Evolutionary conservation across 345 rosid genomes (phyloP).

Genomic region (Brassica cretica): DNA sequence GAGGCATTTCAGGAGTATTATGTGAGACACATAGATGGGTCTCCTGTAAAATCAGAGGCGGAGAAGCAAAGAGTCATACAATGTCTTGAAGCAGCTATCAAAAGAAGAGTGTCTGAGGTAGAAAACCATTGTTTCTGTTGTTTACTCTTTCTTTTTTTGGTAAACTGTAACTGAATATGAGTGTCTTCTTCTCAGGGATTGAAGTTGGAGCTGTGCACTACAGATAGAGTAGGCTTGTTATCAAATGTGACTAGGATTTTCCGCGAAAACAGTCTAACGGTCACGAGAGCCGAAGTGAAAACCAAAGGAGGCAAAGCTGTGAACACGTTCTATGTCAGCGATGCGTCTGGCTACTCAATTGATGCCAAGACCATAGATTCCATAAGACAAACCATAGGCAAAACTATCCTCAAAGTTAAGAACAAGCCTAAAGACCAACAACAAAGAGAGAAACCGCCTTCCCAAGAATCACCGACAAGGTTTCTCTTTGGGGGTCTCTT

Average conservation of each 20-base stretch:
- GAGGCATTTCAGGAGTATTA: slow-evolving; percentile 91
- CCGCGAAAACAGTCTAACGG: slow-evolving; percentile 83
- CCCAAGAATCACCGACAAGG: slow-evolving; percentile 73
- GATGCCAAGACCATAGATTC: slow-evolving; percentile 75
- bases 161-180: slow-evolving; percentile 12
- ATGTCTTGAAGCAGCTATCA: slow-evolving; percentile 93
- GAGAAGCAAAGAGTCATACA: slow-evolving; percentile 80
- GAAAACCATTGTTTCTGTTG: too few species aligned
- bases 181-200: slow-evolving; percentile 55
- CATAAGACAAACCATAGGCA: slow-evolving; percentile 72
- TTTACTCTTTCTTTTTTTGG: neutral
- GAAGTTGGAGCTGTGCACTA: slow-evolving; percentile 84
- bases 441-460: slow-evolving; percentile 50
- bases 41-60: slow-evolving; percentile 79
- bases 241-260: slow-evolving; percentile 87
- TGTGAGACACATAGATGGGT: slow-evolving; percentile 86
- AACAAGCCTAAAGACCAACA: slow-evolving; percentile 50
- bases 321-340: slow-evolving; percentile 82
- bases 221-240: slow-evolving; percentile 80
- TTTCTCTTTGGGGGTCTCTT: slow-evolving; percentile 86
- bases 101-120: slow-evolving; percentile 93
- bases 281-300: slow-evolving; percentile 85
- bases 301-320: slow-evolving; percentile 85
- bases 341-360: slow-evolving; percentile 71
- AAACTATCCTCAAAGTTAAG: slow-evolving; percentile 84